A percentile compares a stretch with the other conserved stretches of the same genome.
Conservation (phyloP, 2,329 filamentous ascomycete species). For the Fusarium graminum region DNA sequence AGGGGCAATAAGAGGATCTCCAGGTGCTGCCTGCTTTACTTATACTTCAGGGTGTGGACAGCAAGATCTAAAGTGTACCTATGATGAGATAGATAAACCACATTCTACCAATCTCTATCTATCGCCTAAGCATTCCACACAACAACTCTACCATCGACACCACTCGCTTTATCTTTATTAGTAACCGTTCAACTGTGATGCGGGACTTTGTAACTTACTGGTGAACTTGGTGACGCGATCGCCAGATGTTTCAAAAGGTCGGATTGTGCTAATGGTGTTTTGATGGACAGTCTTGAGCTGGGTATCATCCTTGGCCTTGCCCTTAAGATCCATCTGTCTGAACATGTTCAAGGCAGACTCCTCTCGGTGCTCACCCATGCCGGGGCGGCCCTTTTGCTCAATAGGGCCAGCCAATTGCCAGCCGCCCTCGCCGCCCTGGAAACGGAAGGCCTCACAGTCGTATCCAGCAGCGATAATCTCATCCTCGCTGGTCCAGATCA, state of each 20-base stretch:
- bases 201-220: conserved; percentile 70
- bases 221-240: conserved; percentile 82
- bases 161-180: conserved; percentile 70
- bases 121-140: conserved; percentile 76
- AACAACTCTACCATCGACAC: conserved; percentile 85
- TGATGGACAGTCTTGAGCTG: conserved; percentile 96
- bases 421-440: conserved; percentile 80
- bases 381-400: conserved; percentile 77
- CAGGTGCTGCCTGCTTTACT: not conserved
- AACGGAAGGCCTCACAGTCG: conserved; percentile 89
- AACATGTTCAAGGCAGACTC: conserved; percentile 99
- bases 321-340: conserved; percentile 97
- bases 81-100: not conserved
- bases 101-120: not conserved
- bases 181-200: conserved; percentile 34
- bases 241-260: conserved; percentile 77
- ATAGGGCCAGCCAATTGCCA: conserved; percentile 89
- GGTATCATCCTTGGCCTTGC: conserved; percentile 90
- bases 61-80: not conserved
- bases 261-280: conserved; percentile 91
- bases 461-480: conserved; percentile 97
- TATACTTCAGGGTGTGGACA: not conserved
- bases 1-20: too few relatives aligned
- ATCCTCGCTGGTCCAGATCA: conserved; percentile 91
- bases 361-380: conserved; percentile 75